Base-by-base conservation (phyloP, 2,329 filamentous ascomycete species). In the Xylaria polymorpha region DNA sequence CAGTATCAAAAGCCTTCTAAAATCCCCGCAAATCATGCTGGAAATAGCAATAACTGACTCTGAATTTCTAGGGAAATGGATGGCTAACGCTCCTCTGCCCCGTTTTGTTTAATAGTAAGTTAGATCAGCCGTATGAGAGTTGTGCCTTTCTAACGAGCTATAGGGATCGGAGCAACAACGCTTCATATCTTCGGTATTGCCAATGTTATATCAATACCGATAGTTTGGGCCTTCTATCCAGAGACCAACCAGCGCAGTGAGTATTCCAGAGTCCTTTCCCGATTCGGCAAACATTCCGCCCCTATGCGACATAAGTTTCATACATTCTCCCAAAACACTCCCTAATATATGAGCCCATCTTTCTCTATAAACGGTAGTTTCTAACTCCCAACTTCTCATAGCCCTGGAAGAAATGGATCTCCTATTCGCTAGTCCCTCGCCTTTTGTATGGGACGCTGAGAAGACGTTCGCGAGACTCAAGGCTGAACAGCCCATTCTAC, bases 391-490 rank as follows among this genome's bases (percentile, higher is more conserved):
- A 29, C 25, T 4, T 29, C 25, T 29, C 25, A 29, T 29, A 0
- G 93, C 91, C 0, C 82, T 94, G 0, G 92, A 94, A 75, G 91
- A 93, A 75, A 93, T 94, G 83, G 89, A 94, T 69, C 80, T 93
- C 0, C 80, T 94, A 0, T 94, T 94, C 73, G 89, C 91, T 0
- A 85, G 88, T 0, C 83, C 89, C 20, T 89, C 85, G 0, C 87
- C 88, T 4, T 93, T 89, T 89, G 86, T 86, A 1, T 93, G 91
- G 91, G 89, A 92, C 61, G 90, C 90, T 0, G 90, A 92, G 79
- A 84, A 82, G 74, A 89, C 86, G 37, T 92, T 91, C 79, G 84
- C 83, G 4, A 82, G 82, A n/a, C 81, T 91, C 59, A 90, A 89
- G 78, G 86, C 82, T 4, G 87, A 90, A 76, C 87, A 87, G 66